These are phyloP conservation scores for Pseudofabraea citricarpa DNA, from an alignment of 2,329 filamentous ascomycete species.

Conservation along the genomic window DNA sequence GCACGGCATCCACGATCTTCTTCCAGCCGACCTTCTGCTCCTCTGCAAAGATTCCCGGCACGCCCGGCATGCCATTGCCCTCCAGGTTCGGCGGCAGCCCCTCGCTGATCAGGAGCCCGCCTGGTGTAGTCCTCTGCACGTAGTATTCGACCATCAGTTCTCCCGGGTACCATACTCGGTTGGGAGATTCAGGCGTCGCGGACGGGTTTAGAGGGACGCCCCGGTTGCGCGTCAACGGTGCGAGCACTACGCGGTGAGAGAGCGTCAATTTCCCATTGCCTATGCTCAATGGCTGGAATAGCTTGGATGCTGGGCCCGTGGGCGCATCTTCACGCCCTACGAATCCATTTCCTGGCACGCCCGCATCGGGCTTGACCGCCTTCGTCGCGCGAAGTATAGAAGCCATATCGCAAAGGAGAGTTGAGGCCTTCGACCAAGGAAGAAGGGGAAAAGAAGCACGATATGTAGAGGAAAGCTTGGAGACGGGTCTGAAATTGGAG, in stretches of 20 bases:
- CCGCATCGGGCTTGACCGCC: conserved; percentile 38
- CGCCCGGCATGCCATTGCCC: conserved; percentile 42
- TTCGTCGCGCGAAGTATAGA: too few relatives aligned
- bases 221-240: conserved; percentile 50
- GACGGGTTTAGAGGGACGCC: conserved; percentile 37
- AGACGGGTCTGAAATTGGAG: too few relatives aligned
- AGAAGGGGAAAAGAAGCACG: too few relatives aligned
- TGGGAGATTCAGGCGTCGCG: conserved; percentile 37
- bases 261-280: conserved; percentile 35
- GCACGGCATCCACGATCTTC: conserved; percentile 50
- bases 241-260: conserved; percentile 47
- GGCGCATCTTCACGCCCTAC: conserved; percentile 31
- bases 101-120: conserved; percentile 51
- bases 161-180: conserved; percentile 43
- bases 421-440: too few relatives aligned
- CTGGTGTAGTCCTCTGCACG: conserved; percentile 42
- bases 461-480: too few relatives aligned
- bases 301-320: conserved; percentile 15
- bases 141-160: conserved; percentile 42
- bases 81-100: conserved; percentile 41
- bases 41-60: conserved; percentile 49
- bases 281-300: conserved; percentile 37
- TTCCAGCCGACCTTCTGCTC: conserved; percentile 52
- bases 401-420: too few relatives aligned
- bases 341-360: conserved; percentile 46